phyloP scores from a whole-genome alignment of 495 filamentous ascomycete species.

The Glonium stellatum region DNA sequence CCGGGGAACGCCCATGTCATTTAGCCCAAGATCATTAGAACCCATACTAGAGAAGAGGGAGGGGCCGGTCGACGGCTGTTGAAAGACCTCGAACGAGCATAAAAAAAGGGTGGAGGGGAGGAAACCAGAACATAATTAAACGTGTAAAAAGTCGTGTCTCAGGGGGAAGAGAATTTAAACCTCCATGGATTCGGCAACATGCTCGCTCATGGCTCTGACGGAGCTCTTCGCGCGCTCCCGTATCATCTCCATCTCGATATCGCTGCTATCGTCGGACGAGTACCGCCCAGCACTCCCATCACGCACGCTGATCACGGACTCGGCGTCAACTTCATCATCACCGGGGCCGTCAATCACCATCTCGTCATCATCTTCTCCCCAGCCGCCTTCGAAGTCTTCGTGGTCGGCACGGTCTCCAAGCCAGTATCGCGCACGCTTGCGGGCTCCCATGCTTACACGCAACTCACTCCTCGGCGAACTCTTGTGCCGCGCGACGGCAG shows the following conservation, averaged over 20 bases:
- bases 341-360: not conserved
- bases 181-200: constrained; percentile 26
- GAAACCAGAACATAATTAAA: not conserved
- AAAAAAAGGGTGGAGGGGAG: no score
- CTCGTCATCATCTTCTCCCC: constrained; percentile 8
- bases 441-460: constrained; percentile 44
- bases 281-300: constrained; percentile 7
- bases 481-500: constrained; percentile 16
- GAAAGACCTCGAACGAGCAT: no score
- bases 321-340: not conserved
- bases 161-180: constrained; percentile 1
- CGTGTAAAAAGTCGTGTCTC: not conserved
- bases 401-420: constrained; percentile 53
- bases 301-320: not conserved
- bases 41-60: not conserved
- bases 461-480: constrained; percentile 13
- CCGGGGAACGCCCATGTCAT: not conserved
- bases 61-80: no score
- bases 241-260: constrained; percentile 25
- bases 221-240: constrained; percentile 20
- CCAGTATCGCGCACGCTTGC: constrained; percentile 79
- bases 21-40: not conserved
- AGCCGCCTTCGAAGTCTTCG: not conserved
- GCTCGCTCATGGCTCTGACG: constrained; percentile 27
- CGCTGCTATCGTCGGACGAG: constrained; percentile 23